Evolutionary conservation across 495 filamentous ascomycete genomes (phyloP), one percentile per base, ranked within the genome.

Genomic region (Podospora conica): DNA sequence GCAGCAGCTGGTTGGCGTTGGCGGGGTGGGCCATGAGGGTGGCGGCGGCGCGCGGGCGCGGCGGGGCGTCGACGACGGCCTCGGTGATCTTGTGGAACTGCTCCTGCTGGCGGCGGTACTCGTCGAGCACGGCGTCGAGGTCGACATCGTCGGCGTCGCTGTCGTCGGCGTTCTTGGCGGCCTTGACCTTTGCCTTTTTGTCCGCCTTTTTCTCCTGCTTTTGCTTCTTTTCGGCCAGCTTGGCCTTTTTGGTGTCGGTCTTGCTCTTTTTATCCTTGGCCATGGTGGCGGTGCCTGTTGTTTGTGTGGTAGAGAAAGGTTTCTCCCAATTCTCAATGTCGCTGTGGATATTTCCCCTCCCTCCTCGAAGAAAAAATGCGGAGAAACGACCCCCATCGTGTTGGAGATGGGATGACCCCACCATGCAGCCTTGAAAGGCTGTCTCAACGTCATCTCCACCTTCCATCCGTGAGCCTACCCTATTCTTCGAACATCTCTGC

Each of bases 11-110:
- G 76, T 91, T 95, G 63, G 83, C 83, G 76, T 93, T 95, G 10
- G 87, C 84, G 1, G 95, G 95, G 23, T 90, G 93, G 24, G 89
- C 91, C 24, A 97, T 81, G 33, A 98, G 77, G 0, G 91, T 92
- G 1, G 91, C 82, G 22, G 91, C 93, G 4, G 89, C 85, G 11
- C 95, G 86, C 18, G 93, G 84, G 22, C 87, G 84, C 2, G 94
- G 95, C 56, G 95, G 91, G 9, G 81, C 86, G 20, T 81, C 76
- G n/a, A 84, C 87, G 3, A 83, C 74, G 9, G 84, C 82, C 77
- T 98, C 95, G 4, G 94, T 97, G 71, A 98, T 86, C 80, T 96
- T 96, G 68, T 94, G 85, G 71, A 95, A 97, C 70, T 89, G 88
- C 64, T 95, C 93, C 80, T 98, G 95, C 78, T 93, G 76, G 67